Conservation (phyloP, 495 filamentous ascomycete genomes). For the Neurospora sp. region DNA sequence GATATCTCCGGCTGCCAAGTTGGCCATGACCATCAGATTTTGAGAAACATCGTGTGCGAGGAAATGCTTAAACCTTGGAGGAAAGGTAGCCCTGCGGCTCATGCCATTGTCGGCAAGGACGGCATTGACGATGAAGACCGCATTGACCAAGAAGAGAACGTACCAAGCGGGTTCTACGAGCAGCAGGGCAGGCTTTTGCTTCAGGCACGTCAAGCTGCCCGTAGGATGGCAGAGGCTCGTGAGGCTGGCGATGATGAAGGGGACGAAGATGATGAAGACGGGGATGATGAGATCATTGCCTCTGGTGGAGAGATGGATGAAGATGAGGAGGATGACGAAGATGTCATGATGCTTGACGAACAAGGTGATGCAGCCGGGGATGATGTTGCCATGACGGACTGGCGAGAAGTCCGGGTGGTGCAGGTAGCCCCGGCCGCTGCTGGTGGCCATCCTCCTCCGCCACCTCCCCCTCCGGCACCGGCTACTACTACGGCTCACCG, state of each 20-base stretch:
- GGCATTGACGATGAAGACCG: slow-evolving; percentile 84
- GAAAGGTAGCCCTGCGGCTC: slow-evolving; percentile 72
- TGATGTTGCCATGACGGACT: slow-evolving; percentile 51
- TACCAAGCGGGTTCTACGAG: slow-evolving; percentile 17
- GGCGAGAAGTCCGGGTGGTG: slow-evolving; percentile 29
- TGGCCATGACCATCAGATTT: slow-evolving; percentile 65
- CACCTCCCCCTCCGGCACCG: slow-evolving; percentile 47
- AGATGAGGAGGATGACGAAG: slow-evolving; percentile 43
- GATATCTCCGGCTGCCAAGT: slow-evolving; percentile 89
- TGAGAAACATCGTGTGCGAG: slow-evolving; percentile 75
- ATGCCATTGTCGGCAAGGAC: slow-evolving; percentile 70
- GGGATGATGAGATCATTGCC: slow-evolving; percentile 22
- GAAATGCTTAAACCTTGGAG: slow-evolving; percentile 82
- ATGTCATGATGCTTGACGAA: slow-evolving; percentile 31
- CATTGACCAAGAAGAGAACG: slow-evolving; percentile 23
- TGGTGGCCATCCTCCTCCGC: slow-evolving; percentile 55
- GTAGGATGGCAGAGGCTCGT: slow-evolving; percentile 40
- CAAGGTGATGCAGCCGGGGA: slow-evolving; percentile 32
- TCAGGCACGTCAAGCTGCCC: slow-evolving; percentile 35
- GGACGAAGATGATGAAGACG: slow-evolving; percentile 48
- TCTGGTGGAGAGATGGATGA: slow-evolving; percentile 34
- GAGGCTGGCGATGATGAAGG: slow-evolving; percentile 62
- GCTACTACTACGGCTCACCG: slow-evolving; percentile 26
- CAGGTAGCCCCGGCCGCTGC: slow-evolving; percentile 61
- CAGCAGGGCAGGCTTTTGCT: slow-evolving; percentile 21